Base-by-base conservation (phyloP, 495 filamentous ascomycete species). In the Cercophora newfieldiana region DNA sequence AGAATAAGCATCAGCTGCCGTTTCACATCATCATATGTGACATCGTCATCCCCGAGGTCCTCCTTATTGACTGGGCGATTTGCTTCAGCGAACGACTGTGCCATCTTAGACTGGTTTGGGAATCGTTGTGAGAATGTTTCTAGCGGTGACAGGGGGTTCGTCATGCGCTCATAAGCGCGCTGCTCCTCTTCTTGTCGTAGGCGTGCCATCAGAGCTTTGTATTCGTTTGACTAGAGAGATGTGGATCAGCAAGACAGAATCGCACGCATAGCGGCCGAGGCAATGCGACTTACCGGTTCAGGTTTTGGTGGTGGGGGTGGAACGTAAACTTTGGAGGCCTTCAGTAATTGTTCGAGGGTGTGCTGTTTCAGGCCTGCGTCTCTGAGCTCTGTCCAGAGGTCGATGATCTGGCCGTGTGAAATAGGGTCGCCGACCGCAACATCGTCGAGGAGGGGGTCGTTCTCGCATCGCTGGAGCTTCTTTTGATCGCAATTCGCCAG, bases 171-270 rank as follows among this genome's bases (percentile, higher is more conserved):
- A 79, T 98, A 99, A 12, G 85, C 83, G 57, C 89, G 86, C 69
- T 87, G 80, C 79, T 98, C 93, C 71, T 90, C 88, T 69, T 93
- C 88, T 53, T 83, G 83, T 51, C 92, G 91, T 24, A 99, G 88
- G 19, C 90, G 86, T 2, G 87, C 85, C 94, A 98, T 99, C 3
- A 95, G 78, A 7, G 88, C 91, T 77, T 94, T 91, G 79, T 95
- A 98, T 81, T 96, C 92, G 7, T 89, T 79, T 12, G 86, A 90
- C 92, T 98, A 65, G 1, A 53, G 6, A 48, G 58, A 64, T 74
- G 65, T 74, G 2, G 10, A 70, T 74, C 22, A 67, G 69, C 63
- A 53, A 24, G 31, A 19, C 28, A n/a, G 3, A 22, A 5, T 33
- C 16, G 14, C 14, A 2, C 37, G 18, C 12, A 8, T 14, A 44